Conservation (phyloP, 2,329 filamentous ascomycete species). For the Tolypocladium album region DNA sequence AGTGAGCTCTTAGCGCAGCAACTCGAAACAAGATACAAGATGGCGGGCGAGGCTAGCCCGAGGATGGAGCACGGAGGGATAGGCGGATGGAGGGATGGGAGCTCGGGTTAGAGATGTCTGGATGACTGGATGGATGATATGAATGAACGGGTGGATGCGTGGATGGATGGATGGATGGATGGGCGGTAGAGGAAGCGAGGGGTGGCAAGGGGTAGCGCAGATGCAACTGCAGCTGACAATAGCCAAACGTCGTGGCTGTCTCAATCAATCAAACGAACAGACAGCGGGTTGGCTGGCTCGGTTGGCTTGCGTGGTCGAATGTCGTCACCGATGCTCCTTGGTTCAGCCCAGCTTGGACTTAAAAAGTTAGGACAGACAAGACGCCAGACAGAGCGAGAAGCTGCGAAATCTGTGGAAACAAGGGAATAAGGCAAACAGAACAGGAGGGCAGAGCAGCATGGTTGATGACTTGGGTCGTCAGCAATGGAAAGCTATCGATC, state of each 20-base stretch:
- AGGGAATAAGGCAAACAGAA: neutral
- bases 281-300: neutral
- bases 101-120: neutral
- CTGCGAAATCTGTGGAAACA: neutral
- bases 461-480: neutral
- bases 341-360: neutral
- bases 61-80: neutral
- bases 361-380: neutral
- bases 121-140: neutral
- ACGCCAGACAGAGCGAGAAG: neutral
- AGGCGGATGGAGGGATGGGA: neutral
- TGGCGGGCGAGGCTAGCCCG: neutral
- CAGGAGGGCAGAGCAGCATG: neutral
- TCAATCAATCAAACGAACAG: neutral
- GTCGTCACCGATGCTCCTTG: neutral
- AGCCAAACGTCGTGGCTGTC: neutral
- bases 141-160: neutral
- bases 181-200: neutral
- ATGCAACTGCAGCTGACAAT: neutral
- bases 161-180: neutral
- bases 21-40: neutral
- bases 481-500: neutral
- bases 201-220: neutral
- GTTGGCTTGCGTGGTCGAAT: neutral
- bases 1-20: neutral